These are phyloP conservation scores for Penicillium maclennaniae DNA, from an alignment of 495 filamentous ascomycete genomes.

Conservation along the genomic window DNA sequence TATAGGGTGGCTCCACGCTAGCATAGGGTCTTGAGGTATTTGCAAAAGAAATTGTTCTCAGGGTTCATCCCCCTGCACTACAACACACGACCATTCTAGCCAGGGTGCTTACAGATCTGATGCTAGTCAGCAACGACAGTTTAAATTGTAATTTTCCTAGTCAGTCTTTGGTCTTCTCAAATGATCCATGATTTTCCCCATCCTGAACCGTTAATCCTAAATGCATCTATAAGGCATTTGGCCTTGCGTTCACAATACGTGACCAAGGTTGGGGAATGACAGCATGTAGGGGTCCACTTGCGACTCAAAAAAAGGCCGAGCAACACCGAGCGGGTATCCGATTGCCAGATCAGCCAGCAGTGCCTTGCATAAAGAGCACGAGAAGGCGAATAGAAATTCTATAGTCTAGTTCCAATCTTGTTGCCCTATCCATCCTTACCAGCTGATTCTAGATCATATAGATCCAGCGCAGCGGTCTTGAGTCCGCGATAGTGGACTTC, in stretches of 20 bases:
- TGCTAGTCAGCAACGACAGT: too few species aligned
- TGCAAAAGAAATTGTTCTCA: too few species aligned
- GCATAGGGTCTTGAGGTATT: background rate
- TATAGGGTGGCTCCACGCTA: background rate
- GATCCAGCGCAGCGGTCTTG: background rate
- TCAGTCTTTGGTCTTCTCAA: background rate
- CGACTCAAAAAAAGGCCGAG: background rate
- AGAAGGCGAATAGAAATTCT: background rate
- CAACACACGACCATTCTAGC: background rate
- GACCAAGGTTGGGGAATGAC: background rate
- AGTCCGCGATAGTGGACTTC: slow-evolving; percentile 1
- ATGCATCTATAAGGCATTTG: too few species aligned
- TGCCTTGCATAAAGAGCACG: background rate
- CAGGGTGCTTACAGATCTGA: background rate
- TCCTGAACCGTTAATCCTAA: background rate
- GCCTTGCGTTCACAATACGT: background rate
- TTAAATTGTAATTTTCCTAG: too few species aligned
- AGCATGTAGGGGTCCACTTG: background rate
- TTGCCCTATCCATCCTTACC: too few species aligned
- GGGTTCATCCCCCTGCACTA: background rate
- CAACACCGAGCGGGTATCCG: background rate
- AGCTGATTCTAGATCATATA: background rate
- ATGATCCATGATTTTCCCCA: background rate
- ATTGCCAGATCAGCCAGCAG: background rate
- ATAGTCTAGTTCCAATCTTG: background rate